These are phyloP conservation scores for Peronospora belbahrii DNA, from an alignment of 352 stramenopile genomes.

Conservation along the genomic window DNA sequence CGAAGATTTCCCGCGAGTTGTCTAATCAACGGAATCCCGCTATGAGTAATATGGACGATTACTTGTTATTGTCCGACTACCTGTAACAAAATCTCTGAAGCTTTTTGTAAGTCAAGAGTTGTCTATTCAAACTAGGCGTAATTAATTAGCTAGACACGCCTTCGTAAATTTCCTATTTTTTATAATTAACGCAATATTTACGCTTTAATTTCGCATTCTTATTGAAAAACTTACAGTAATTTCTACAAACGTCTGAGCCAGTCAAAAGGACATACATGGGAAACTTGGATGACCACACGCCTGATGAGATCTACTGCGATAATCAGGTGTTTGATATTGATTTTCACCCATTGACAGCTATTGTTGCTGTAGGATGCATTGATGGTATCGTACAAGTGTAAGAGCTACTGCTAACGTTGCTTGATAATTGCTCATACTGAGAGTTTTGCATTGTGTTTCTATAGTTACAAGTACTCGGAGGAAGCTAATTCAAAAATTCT, in stretches of 20 bases:
- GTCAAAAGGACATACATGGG: slow-evolving; percentile 34
- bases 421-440: not conserved
- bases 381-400: slow-evolving; percentile 78
- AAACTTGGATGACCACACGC: slow-evolving; percentile 66
- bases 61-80: slow-evolving; percentile 73
- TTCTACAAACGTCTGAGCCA: slow-evolving; percentile 5
- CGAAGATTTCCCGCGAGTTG: slow-evolving; percentile 54
- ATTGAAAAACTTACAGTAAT: not conserved
- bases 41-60: slow-evolving; percentile 44
- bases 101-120: slow-evolving; percentile 2
- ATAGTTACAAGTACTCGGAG: slow-evolving; percentile 76
- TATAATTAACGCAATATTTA: slow-evolving; percentile 22
- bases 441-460: slow-evolving; percentile 1
- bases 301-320: slow-evolving; percentile 66
- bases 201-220: slow-evolving; percentile 1
- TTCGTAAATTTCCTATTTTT: slow-evolving; percentile 3
- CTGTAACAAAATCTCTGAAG: slow-evolving; percentile 18
- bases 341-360: slow-evolving; percentile 68
- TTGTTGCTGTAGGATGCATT: slow-evolving; percentile 70
- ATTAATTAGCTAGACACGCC: slow-evolving; percentile 9
- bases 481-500: slow-evolving; percentile 61
- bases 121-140: slow-evolving; percentile 3
- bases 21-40: slow-evolving; percentile 35
- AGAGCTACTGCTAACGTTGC: not conserved
- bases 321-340: slow-evolving; percentile 82